A percentile compares a stretch with the other conserved stretches of the same genome.
Conservation (phyloP, 306 rosid genomes). For the Sechiopsis laciniata region DNA sequence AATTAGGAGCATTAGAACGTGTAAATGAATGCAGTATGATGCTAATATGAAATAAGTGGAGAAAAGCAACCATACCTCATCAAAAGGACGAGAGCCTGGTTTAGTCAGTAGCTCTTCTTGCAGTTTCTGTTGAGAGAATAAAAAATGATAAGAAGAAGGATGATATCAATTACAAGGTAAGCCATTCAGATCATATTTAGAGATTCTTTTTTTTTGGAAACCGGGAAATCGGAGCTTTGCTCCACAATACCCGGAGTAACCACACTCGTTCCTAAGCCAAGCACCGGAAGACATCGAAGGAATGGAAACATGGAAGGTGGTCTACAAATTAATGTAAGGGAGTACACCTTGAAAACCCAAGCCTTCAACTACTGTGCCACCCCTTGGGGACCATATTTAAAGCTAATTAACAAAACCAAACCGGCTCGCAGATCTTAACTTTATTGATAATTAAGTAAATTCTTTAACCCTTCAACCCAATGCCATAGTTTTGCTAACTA, state of each 20-base stretch:
- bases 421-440: not conserved
- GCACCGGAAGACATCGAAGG: too few relatives aligned
- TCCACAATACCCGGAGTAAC: too few relatives aligned
- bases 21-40: not conserved
- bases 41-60: not conserved
- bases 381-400: not conserved
- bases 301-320: too few relatives aligned
- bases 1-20: not conserved
- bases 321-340: too few relatives aligned
- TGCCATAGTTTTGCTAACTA: not conserved
- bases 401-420: not conserved
- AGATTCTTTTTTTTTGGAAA: too few relatives aligned
- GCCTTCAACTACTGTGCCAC: too few relatives aligned
- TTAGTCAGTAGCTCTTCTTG: conserved; percentile 57
- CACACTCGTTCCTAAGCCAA: too few relatives aligned
- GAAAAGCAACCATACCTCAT: conserved; percentile 51
- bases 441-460: not conserved
- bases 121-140: conserved; percentile 42
- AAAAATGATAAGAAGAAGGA: not conserved
- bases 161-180: not conserved
- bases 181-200: not conserved
- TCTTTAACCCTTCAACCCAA: not conserved
- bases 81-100: conserved; percentile 70
- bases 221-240: too few relatives aligned
- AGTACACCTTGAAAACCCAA: too few relatives aligned